Evolutionary conservation across 441 rosid species (phyloP), one percentile per base, ranked within the genome.

Genomic region (Adansonia gregorii): DNA sequence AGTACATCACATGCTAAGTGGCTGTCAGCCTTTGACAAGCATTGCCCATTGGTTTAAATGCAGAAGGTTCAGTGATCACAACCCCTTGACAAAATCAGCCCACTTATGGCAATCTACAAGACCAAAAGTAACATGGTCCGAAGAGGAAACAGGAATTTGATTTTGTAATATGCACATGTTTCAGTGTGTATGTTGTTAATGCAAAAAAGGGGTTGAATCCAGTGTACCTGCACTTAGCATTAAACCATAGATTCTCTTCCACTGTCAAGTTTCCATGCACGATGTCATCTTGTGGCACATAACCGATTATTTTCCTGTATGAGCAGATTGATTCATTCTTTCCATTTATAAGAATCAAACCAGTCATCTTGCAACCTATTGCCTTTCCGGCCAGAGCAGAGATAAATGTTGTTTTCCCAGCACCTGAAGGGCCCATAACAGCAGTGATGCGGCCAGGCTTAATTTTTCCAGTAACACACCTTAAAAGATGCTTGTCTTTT

Each of bases 181-280:
- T 68, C 27, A 48, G 3, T 70, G 17, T 35, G 35, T 72, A 55
- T 55, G 64, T 31, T 35, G 75, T 15, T 35, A 65, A 73, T 46
- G 41, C 48, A 43, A 35, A 54, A 35, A 31, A 76, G 31, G 48
- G 35, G 3, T 67, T 31, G 60, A 74, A 67, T 24, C 22, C 56
- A 31, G 63, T 73, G n/a, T 84, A 87, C 95, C 95, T 92, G 88
- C 98, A 96, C 61, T 85, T 85, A 39, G 99, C 99, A 80, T 92
- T 93, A 86, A 94, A 94, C 96, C 98, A 90, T 67, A 96, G 89
- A 83, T 94, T 96, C 87, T 93, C 99, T 77, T 93, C 99, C 48
- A 96, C 96, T 0, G 99, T 96, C 88, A 96, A 86, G 87, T 94
- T 90, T 77, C 99, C 98, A 79, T 96, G 98, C 78, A 94, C 99